phyloP scores from a whole-genome alignment of 1,284 basidiomycete genomes.

The Cryptococcus sp. region DNA sequence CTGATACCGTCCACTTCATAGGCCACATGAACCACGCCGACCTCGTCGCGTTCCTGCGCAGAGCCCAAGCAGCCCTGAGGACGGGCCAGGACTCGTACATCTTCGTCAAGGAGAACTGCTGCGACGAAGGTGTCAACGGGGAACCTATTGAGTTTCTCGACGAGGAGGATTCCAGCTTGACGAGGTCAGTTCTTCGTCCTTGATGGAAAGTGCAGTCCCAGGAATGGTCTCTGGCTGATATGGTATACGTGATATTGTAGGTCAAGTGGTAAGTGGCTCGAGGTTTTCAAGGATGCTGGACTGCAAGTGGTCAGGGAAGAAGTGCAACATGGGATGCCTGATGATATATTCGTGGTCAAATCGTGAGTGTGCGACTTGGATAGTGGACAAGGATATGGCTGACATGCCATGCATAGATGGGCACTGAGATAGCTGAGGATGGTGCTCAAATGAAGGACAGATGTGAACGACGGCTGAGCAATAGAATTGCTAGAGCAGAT shows the following conservation, averaged over 20 bases:
- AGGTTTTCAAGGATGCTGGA: slow-evolving; percentile 69
- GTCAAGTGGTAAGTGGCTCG: slow-evolving; percentile 79
- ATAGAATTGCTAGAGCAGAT: neutral
- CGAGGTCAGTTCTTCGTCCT: slow-evolving; percentile 58
- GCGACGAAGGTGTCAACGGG: slow-evolving; percentile 61
- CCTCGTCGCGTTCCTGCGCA: slow-evolving; percentile 71
- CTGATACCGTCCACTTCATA: slow-evolving; percentile 15
- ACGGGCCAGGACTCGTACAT: slow-evolving; percentile 53
- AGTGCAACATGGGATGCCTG: slow-evolving; percentile 69
- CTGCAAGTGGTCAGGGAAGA: slow-evolving; percentile 68
- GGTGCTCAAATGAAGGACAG: too few species aligned
- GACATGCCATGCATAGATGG: slow-evolving; percentile 20
- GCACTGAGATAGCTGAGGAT: slow-evolving; percentile 18
- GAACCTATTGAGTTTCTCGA: slow-evolving; percentile 65
- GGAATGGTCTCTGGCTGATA: neutral
- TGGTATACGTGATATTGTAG: slow-evolving; percentile 52
- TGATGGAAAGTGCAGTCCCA: neutral
- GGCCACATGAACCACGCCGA: slow-evolving; percentile 73
- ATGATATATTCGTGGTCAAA: slow-evolving; percentile 77
- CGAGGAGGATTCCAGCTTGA: slow-evolving; percentile 82
- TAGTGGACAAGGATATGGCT: slow-evolving; percentile 2
- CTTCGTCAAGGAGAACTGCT: slow-evolving; percentile 90
- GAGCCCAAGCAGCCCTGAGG: slow-evolving; percentile 57
- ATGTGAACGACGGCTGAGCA: neutral
- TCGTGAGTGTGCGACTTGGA: slow-evolving; percentile 60